Percentiles rank a stretch among this genome's conserved stretches.
phyloP scores from a whole-genome alignment of 177 flowering plant genomes.

The Vitis hybrid region DNA sequence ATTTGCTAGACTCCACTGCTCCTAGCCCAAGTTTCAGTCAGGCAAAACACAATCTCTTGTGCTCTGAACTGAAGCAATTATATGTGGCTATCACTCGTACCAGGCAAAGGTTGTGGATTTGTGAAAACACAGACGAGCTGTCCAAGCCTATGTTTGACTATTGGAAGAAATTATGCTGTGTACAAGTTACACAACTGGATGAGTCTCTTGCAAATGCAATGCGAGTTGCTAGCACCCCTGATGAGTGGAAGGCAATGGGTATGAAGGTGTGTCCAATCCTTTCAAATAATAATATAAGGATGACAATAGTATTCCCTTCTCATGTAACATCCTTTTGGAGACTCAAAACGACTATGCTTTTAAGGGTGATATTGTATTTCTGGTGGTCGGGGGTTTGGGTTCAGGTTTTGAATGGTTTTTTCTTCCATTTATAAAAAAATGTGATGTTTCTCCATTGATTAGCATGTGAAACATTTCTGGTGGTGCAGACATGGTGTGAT shows the following conservation, averaged over 20 bases:
- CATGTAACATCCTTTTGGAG: too few relatives aligned
- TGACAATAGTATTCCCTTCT: too few relatives aligned
- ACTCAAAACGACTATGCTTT: too few relatives aligned
- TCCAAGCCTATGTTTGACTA: conserved; percentile 58
- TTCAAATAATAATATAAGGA: background rate
- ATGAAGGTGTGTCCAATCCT: conserved; percentile 11
- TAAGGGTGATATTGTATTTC: background rate
- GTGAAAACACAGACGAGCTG: conserved; percentile 56
- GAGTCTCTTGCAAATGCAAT: conserved; percentile 57
- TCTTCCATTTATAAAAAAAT: too few relatives aligned
- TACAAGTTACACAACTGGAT: conserved; percentile 47
- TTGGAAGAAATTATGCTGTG: conserved; percentile 32
- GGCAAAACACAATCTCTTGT: conserved; percentile 28
- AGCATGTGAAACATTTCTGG: too few relatives aligned
- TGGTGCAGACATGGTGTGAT: too few relatives aligned
- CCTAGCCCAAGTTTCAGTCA: conserved; percentile 41
- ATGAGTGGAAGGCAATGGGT: conserved; percentile 64
- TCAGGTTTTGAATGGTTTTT: too few relatives aligned
- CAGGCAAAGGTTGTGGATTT: conserved; percentile 79
- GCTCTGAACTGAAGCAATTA: conserved; percentile 33
- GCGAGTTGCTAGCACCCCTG: conserved; percentile 58
- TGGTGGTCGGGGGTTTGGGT: too few relatives aligned
- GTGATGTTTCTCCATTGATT: too few relatives aligned
- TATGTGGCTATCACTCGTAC: conserved; percentile 56
- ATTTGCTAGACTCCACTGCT: conserved; percentile 10